phyloP scores from a whole-genome alignment of 2,329 filamentous ascomycete species.

The Beauveria brongniartii region DNA sequence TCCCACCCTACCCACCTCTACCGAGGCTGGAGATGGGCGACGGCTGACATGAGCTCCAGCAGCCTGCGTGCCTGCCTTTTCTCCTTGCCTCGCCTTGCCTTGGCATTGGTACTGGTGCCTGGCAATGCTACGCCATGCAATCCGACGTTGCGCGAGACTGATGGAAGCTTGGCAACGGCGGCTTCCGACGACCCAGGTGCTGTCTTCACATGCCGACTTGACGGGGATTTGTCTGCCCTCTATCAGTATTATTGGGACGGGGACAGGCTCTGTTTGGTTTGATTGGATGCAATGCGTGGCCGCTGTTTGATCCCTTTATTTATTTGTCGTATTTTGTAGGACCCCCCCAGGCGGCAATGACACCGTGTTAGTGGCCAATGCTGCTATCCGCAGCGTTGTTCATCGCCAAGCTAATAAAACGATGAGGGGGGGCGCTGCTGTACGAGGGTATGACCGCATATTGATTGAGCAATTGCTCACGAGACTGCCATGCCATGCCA shows the following conservation, averaged over 20 bases:
- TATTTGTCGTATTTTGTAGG: too few species aligned
- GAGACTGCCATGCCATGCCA: neutral
- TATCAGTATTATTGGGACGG: neutral
- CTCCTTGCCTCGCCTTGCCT: neutral
- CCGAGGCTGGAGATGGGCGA: neutral
- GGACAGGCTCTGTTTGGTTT: neutral
- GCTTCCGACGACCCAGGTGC: neutral
- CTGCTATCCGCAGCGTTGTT: too few species aligned
- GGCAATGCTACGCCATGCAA: too few species aligned
- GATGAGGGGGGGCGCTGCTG: neutral
- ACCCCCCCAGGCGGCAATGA: too few species aligned
- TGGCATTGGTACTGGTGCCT: neutral
- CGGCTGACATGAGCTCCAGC: neutral
- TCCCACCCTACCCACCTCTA: neutral
- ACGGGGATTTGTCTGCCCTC: neutral
- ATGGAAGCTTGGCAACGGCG: neutral
- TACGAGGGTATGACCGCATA: neutral
- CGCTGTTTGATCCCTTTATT: neutral
- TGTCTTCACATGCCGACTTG: neutral
- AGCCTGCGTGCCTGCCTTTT: neutral
- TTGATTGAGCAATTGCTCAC: neutral
- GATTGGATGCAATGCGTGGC: neutral
- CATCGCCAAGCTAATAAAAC: too few species aligned
- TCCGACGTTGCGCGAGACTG: too few species aligned
- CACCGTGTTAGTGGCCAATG: too few species aligned